These are phyloP conservation scores for barrel medic (Medicago truncatula) DNA, from an alignment of 306 rosid species.

Conservation along the genomic window MtrunA17r5.0-ANR NC_053043.1:6883001-6883500, in stretches of 20 bases:
- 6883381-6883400: conserved; percentile 42
- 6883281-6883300: background rate
- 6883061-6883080: conserved; percentile 35
- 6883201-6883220: background rate
- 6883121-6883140: background rate
- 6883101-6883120: background rate
- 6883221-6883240: background rate
- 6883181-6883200: background rate
- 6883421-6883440: conserved; percentile 33
- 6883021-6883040: conserved; percentile 53
- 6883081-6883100: background rate
- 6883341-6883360: conserved; percentile 40
- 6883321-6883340: conserved; percentile 49
- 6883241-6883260: background rate
- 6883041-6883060: conserved; percentile 48
- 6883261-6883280: background rate
- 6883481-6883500: background rate
- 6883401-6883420: conserved; percentile 34
- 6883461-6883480: background rate
- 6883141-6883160: background rate
- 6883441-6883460: background rate
- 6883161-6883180: background rate
- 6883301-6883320: conserved; percentile 42
- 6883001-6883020: conserved; percentile 43
- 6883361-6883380: conserved; percentile 36